Conservation (phyloP, 2,329 filamentous ascomycete genomes). For the Beauveria sp. region DNA sequence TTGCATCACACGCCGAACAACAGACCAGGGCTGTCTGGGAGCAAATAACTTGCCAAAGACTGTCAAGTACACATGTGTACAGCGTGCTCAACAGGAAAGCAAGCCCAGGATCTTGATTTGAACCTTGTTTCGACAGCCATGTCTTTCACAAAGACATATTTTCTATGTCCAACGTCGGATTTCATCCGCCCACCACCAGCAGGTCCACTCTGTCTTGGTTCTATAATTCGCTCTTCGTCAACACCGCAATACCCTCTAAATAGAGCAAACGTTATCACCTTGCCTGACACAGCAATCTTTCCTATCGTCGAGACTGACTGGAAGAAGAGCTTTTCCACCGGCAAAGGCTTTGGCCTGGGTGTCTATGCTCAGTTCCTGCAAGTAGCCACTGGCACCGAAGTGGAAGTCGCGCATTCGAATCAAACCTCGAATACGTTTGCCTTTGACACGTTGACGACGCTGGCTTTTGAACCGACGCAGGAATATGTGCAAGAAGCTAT, state of each 20-base stretch:
- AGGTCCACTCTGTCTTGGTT: conserved; percentile 21
- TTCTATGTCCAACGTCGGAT: conserved; percentile 21
- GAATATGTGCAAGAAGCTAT: conserved; percentile 20
- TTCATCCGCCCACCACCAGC: conserved; percentile 21
- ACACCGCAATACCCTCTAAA: conserved; percentile 22
- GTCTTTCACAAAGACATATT: conserved; percentile 19
- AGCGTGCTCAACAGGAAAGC: neutral
- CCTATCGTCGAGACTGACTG: conserved; percentile 19
- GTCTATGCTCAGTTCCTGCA: conserved; percentile 23
- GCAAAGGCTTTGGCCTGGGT: conserved; percentile 19
- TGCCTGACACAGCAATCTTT: conserved; percentile 2
- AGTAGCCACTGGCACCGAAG: conserved; percentile 20
- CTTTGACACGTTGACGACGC: conserved; percentile 21
- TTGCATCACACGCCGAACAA: neutral
- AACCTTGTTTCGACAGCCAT: conserved; percentile 12
- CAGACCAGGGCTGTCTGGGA: neutral
- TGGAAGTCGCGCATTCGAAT: conserved; percentile 18
- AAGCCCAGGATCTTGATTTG: neutral
- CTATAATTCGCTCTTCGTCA: conserved; percentile 23
- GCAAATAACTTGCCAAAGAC: neutral
- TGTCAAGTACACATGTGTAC: neutral
- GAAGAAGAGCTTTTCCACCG: conserved; percentile 21
- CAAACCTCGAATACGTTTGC: conserved; percentile 17
- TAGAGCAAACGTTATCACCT: conserved; percentile 16
- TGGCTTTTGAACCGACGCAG: conserved; percentile 21